These are phyloP conservation scores for Casuarina glauca DNA, from an alignment of 306 rosid genomes.

Conservation along the genomic window DNA sequence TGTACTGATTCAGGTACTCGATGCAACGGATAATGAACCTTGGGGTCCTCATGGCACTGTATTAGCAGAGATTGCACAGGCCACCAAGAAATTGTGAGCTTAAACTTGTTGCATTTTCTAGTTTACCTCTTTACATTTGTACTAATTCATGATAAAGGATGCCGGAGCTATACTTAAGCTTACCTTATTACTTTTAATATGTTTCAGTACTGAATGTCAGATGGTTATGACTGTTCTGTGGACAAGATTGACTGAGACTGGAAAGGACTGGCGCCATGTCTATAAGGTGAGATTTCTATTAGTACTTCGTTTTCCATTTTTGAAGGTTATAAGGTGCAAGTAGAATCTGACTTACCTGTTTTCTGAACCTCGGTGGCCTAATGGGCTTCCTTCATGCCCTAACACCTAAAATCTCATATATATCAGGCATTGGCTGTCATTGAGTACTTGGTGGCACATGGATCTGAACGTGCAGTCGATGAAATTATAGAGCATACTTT, in stretches of 20 bases:
- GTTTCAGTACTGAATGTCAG: constrained; percentile 89
- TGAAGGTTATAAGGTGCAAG: constrained; percentile 5
- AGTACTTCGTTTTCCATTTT: not conserved
- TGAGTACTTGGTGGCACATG: constrained; percentile 90
- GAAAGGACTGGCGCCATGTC: constrained; percentile 96
- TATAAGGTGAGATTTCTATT: constrained; percentile 72
- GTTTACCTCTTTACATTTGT: not conserved
- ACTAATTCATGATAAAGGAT: constrained; percentile 5
- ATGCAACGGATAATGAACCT: constrained; percentile 97
- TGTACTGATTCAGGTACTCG: constrained; percentile 66
- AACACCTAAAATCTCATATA: constrained; percentile 35
- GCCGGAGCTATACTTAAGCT: not conserved
- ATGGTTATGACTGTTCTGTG: constrained; percentile 97
- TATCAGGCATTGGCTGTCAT: constrained; percentile 91
- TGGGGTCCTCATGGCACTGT: constrained; percentile 99
- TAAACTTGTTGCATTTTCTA: constrained; percentile 1
- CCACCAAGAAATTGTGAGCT: constrained; percentile 88
- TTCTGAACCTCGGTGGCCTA: not conserved
- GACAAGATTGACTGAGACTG: constrained; percentile 92
- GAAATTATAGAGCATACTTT: constrained; percentile 97
- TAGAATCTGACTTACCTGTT: not conserved
- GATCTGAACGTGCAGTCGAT: constrained; percentile 98
- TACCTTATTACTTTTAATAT: constrained; percentile 34
- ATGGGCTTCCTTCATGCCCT: constrained; percentile 18
- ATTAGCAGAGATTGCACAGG: constrained; percentile 86